phyloP scores from a whole-genome alignment of 1,139 yeast species.

The Suhomyces wounanorum region DNA sequence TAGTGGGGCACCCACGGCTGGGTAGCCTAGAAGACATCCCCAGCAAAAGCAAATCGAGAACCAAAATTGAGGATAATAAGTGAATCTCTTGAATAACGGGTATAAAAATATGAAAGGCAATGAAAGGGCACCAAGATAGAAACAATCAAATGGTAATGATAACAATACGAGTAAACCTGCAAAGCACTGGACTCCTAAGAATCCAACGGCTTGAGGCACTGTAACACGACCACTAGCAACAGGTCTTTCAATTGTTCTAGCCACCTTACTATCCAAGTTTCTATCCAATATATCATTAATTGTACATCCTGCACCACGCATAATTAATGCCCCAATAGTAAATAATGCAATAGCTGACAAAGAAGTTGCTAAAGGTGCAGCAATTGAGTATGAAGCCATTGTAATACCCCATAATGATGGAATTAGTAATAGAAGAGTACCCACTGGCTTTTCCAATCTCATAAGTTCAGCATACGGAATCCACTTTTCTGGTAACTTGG shows the following conservation, averaged over 20 bases:
- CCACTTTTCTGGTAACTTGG: slow-evolving; percentile 65
- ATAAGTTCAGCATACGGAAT: slow-evolving; percentile 91
- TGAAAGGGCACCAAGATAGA: slow-evolving; percentile 79
- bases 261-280: slow-evolving; percentile 79
- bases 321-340: slow-evolving; percentile 79
- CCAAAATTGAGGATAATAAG: slow-evolving; percentile 90
- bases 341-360: slow-evolving; percentile 63
- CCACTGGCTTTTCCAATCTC: slow-evolving; percentile 93
- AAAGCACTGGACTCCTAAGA: slow-evolving; percentile 71
- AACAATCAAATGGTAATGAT: slow-evolving; percentile 78
- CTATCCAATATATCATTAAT: slow-evolving; percentile 88
- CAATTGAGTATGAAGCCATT: slow-evolving; percentile 77
- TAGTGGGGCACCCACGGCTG: slow-evolving; percentile 87
- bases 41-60: slow-evolving; percentile 86
- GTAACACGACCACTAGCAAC: slow-evolving; percentile 84
- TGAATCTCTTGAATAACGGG: slow-evolving; percentile 90
- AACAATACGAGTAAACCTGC: slow-evolving; percentile 77
- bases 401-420: slow-evolving; percentile 84
- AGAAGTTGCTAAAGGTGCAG: slow-evolving; percentile 68
- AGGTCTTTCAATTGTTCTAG: slow-evolving; percentile 87
- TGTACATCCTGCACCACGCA: slow-evolving; percentile 99
- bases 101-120: slow-evolving; percentile 80
- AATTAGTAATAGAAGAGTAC: slow-evolving; percentile 76
- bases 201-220: slow-evolving; percentile 68
- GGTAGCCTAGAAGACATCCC: slow-evolving; percentile 94